Conservation (phyloP, 2,329 filamentous ascomycete genomes). For the Cladorrhinum sp. region DNA sequence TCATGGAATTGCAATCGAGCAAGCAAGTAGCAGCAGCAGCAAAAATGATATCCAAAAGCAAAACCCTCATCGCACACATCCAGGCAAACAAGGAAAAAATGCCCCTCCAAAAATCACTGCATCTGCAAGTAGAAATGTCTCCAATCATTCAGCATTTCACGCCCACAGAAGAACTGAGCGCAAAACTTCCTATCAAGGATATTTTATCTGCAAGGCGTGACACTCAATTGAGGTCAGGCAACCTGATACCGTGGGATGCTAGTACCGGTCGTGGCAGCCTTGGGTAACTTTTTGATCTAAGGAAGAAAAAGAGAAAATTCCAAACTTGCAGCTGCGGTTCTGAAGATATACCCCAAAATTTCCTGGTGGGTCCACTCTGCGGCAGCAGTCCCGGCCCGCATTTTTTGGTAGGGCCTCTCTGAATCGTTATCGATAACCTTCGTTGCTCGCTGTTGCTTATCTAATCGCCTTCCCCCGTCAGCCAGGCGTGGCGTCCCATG, state of each 20-base stretch:
- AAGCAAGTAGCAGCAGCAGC: neutral
- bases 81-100: neutral
- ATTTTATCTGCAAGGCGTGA: slow-evolving; percentile 55
- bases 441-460: neutral
- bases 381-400: neutral
- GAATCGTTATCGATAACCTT: neutral
- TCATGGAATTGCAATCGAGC: neutral
- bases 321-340: slow-evolving; percentile 30
- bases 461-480: slow-evolving; percentile 7
- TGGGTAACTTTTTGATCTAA: slow-evolving; percentile 62
- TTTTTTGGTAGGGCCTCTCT: neutral
- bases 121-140: slow-evolving; percentile 43
- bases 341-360: slow-evolving; percentile 15
- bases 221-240: slow-evolving; percentile 54
- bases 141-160: slow-evolving; percentile 60
- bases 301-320: slow-evolving; percentile 44
- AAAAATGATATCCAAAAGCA: too few relatives aligned
- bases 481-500: neutral
- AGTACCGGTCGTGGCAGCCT: slow-evolving; percentile 64
- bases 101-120: neutral
- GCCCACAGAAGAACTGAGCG: slow-evolving; percentile 45
- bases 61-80: too few relatives aligned
- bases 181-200: slow-evolving; percentile 63
- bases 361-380: slow-evolving; percentile 10
- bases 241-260: slow-evolving; percentile 58